Evolutionary conservation across 306 rosid genomes (phyloP).

Genomic region (Parietaria judaica): DNA sequence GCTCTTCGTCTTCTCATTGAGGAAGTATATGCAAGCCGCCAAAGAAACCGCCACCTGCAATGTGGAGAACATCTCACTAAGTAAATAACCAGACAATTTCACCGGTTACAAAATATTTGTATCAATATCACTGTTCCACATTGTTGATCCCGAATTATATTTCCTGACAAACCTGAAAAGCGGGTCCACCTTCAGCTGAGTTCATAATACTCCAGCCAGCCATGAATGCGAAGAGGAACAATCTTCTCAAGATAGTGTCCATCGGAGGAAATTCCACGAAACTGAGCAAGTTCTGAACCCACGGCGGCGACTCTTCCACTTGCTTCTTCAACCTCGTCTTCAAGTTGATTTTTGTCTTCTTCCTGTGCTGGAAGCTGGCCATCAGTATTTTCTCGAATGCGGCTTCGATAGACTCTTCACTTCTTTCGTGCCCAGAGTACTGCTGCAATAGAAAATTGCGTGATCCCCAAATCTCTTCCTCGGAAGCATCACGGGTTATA

Average conservation of each 20-base stretch:
- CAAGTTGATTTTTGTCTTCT: conserved; percentile 90
- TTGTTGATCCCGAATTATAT: no score
- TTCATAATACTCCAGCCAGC: conserved; percentile 98
- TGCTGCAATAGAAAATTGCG: conserved; percentile 89
- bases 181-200: conserved; percentile 98
- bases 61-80: background rate
- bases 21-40: conserved; percentile 96
- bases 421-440: conserved; percentile 85
- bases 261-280: conserved; percentile 84
- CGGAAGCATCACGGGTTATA: conserved; percentile 68
- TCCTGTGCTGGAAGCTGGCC: conserved; percentile 76
- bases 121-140: no score
- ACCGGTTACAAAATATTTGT: no score
- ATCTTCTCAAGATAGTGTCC: conserved; percentile 74
- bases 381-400: conserved; percentile 89
- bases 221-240: conserved; percentile 93
- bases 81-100: background rate
- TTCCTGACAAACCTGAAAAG: conserved; percentile 78
- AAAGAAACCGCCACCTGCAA: conserved; percentile 84
- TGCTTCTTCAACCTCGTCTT: conserved; percentile 87
- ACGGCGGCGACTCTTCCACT: conserved; percentile 98
- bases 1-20: conserved; percentile 90
- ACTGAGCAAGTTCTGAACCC: conserved; percentile 70
- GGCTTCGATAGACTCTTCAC: conserved; percentile 91
- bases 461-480: conserved; percentile 93